Evolutionary conservation across 805 yeast genomes (phyloP), one percentile per base, ranked within the genome.

Genomic region (Kazachstania psychrophila): DNA sequence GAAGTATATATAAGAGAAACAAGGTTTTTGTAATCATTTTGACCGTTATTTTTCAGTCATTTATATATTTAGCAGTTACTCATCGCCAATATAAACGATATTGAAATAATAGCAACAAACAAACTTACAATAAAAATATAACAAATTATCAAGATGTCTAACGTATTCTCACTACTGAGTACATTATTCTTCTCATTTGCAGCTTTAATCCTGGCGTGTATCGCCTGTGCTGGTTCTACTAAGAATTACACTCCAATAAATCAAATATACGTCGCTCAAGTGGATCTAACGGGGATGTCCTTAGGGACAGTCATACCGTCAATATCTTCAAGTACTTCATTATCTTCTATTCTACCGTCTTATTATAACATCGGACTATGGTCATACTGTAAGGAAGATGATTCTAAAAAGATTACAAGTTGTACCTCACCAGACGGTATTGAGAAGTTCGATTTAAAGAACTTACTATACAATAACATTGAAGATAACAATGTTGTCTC

Each of bases 341-440:
- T 41, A 4, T 41, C 45, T 5, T 38, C 45, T 30, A 72, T 71
- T 2, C 46, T 75, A 28, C 60, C 60, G 7, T 54, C 71, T 3
- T 69, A 68, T 29, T 61, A 70, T 45, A 65, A 72, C 12, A 60
- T 76, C 23, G 82, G 84, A 25, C 58, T 74, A 46, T 78, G 80
- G 73, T 79, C 80, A 17, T 77, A 74, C 58, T 79, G 87, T 56
- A 48, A 62, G 37, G 79, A 77, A 16, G 45, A 41, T 20, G 30
- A 51, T 3, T 23, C 42, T 10, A 43, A 46, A 7, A 34, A 36
- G 4, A 44, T 57, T 5, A 40, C 43, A 4, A 34, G 33, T n/a
- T 57, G 62, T 38, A 53, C 56, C 4, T 46, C 53, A 16, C 59
- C 59, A 13, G 33, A 33, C 24, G 60, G 60, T 11, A 52, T 57